Percentiles rank a stretch among this genome's conserved stretches.
These are phyloP conservation scores for Ogataea hybrid DNA, from an alignment of 1,139 yeast species.

Conservation along the genomic window DNA sequence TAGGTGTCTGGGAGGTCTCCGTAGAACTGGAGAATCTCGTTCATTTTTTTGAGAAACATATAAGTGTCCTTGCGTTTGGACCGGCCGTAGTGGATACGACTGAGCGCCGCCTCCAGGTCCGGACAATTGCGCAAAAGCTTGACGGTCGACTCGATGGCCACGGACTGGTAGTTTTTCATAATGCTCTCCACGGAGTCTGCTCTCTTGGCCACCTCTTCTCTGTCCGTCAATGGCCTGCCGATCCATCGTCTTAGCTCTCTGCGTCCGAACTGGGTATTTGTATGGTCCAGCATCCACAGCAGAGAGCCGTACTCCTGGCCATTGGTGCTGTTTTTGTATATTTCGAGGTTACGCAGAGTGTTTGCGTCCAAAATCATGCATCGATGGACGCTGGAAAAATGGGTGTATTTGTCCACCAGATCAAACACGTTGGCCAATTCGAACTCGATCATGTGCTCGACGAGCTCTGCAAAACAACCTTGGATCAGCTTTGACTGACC, in stretches of 20 bases:
- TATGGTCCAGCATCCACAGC: conserved; percentile 76
- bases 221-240: conserved; percentile 61
- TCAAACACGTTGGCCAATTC: conserved; percentile 56
- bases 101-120: conserved; percentile 68
- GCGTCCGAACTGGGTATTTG: conserved; percentile 74
- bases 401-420: conserved; percentile 45
- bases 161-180: conserved; percentile 22
- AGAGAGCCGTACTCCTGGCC: conserved; percentile 62
- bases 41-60: conserved; percentile 50
- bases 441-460: conserved; percentile 60
- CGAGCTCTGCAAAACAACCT: conserved; percentile 46
- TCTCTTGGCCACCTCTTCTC: conserved; percentile 54
- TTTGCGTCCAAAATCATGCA: conserved; percentile 70
- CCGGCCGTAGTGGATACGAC: conserved; percentile 65
- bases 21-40: conserved; percentile 39
- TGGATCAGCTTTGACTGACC: too few relatives aligned
- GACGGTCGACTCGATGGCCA: conserved; percentile 50
- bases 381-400: conserved; percentile 46
- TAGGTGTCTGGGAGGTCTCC: conserved; percentile 18
- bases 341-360: conserved; percentile 68
- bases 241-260: conserved; percentile 72
- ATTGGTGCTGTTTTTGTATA: conserved; percentile 65
- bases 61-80: conserved; percentile 68
- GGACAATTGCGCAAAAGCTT: conserved; percentile 45
- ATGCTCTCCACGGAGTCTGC: conserved; percentile 65